phyloP scores from a whole-genome alignment of 345 rosid species.

The Populus tremula region DNA sequence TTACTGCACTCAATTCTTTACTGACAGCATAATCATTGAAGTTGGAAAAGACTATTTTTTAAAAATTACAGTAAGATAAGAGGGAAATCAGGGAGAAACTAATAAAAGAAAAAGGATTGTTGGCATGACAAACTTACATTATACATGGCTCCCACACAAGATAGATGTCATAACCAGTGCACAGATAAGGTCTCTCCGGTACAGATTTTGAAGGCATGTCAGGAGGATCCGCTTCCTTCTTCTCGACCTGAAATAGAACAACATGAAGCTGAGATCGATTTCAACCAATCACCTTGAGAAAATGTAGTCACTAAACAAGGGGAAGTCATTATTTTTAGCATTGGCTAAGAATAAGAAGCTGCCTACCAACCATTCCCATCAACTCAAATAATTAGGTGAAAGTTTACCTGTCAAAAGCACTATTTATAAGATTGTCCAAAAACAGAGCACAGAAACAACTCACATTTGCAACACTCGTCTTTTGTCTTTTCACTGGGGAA shows the following conservation, averaged over 20 bases:
- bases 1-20: neutral
- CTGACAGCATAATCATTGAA: neutral
- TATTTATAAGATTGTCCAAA: neutral
- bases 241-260: conserved; percentile 35
- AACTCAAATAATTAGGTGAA: neutral
- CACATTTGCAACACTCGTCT: conserved; percentile 36
- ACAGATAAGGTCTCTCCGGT: conserved; percentile 61
- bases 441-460: conserved; percentile 22
- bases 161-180: conserved; percentile 85
- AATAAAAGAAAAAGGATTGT: neutral
- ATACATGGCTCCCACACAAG: conserved; percentile 82
- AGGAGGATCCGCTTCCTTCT: conserved; percentile 28
- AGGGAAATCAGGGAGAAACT: neutral
- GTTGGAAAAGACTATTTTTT: no score
- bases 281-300: neutral
- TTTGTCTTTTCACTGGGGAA: conserved; percentile 62
- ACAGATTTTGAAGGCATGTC: conserved; percentile 14
- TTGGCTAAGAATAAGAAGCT: neutral
- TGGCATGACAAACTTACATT: conserved; percentile 53
- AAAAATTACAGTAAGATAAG: no score
- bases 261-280: neutral
- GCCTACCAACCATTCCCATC: neutral
- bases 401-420: neutral
- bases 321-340: neutral
- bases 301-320: neutral